Evolutionary conservation across 2,329 filamentous ascomycete species (phyloP), one percentile per base, ranked within the genome.

Genomic region (Leptosphaerulina australis): DNA sequence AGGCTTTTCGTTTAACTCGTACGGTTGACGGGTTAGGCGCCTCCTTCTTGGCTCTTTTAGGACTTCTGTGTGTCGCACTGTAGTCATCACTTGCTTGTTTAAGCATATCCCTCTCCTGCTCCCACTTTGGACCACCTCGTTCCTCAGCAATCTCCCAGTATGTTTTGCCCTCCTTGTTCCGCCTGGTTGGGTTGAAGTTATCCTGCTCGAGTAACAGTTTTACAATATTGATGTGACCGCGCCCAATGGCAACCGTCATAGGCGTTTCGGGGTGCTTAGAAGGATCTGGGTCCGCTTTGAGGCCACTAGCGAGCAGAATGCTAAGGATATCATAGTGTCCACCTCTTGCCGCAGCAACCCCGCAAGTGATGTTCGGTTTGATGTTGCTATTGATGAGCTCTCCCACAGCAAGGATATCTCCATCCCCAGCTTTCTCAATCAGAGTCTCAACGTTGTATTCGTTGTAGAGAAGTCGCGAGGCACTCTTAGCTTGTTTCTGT

Each of bases 231-330:
- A 94, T 82, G 63, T 96, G 94, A 4, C 84, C 84, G 60, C 93
- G 88, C 12, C 94, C 93, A 58, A 99, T 97, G 1, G 94, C 92
- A 50, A 92, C 91, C 28, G 97, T 82, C 79, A 99, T 95, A 1
- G 94, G 94, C 1, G 93, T 97, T 41, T 92, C 88, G 64, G 89
- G 87, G 49, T 94, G 91, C 31, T 91, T 91, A 62, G 94, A 90
- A 6, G 83, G 80, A 62, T 87, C 80, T 14, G 83, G 81, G 46
- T 77, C 73, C 28, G 77, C 73, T 50, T 74, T 73, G 9, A 75
- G 57, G 17, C 70, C 77, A 50, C 79, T 75, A 12, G 76, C 79
- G 48, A 83, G 72, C 25, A 83, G 71, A 54, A 96, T 82, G 66
- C 92, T 90, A 54, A 96, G 84, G 18, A 96, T 88, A 49, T 93